phyloP scores from a whole-genome alignment of 345 rosid species.

The Angophora floribunda region DNA sequence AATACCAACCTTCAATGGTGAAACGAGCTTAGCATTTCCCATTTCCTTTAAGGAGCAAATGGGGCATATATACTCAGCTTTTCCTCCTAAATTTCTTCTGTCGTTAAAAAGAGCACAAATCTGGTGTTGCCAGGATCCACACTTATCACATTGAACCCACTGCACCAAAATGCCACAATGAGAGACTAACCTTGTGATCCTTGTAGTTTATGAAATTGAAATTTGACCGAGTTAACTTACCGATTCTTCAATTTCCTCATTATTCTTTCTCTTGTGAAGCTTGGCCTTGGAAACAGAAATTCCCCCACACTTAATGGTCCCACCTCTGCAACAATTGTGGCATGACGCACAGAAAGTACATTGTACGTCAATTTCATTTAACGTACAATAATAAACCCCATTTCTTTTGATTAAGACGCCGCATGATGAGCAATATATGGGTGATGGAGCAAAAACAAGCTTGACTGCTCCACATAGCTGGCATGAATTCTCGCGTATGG shows the following conservation, averaged over 20 bases:
- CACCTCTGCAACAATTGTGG: slow-evolving; percentile 75
- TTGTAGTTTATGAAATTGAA: not conserved
- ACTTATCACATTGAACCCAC: slow-evolving; percentile 99
- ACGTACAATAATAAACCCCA: slow-evolving; percentile 54
- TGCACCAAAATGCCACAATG: slow-evolving; percentile 20
- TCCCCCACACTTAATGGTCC: slow-evolving; percentile 52
- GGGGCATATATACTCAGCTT: slow-evolving; percentile 94
- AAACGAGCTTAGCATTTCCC: slow-evolving; percentile 57
- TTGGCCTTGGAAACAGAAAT: slow-evolving; percentile 43
- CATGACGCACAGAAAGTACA: slow-evolving; percentile 75
- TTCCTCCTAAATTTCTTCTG: slow-evolving; percentile 80
- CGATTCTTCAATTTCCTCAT: slow-evolving; percentile 92
- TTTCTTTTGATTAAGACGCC: slow-evolving; percentile 77
- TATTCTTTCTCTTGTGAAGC: slow-evolving; percentile 82
- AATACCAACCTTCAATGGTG: slow-evolving; percentile 70
- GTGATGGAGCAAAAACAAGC: slow-evolving; percentile 86
- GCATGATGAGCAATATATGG: slow-evolving; percentile 81
- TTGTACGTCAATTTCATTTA: slow-evolving; percentile 65
- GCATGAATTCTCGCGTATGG: slow-evolving; percentile 63
- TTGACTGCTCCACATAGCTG: slow-evolving; percentile 86
- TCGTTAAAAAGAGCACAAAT: slow-evolving; percentile 93
- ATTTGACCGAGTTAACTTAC: slow-evolving; percentile 19
- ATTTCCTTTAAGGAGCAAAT: slow-evolving; percentile 70
- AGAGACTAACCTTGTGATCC: slow-evolving; percentile 1
- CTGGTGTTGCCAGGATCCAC: slow-evolving; percentile 98